Evolutionary conservation across 441 rosid genomes (phyloP), one percentile per base, ranked within the genome.

Genomic region (Francoa sonchifolia): DNA sequence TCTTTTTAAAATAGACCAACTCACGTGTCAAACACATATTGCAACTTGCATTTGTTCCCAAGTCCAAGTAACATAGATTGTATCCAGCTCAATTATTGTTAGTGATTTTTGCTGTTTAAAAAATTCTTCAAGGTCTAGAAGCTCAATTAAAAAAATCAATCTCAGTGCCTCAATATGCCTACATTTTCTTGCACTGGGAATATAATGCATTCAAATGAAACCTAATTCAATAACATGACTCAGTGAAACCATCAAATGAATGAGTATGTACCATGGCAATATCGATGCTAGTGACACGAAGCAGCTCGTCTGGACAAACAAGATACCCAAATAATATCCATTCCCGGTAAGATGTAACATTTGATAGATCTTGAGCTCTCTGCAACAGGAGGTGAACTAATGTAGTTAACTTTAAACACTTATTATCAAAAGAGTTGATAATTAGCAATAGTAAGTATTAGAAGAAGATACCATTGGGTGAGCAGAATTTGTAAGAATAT

Each of bases 281-380:
- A 69, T 93, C 99, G 44, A 93, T 84, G 78, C 99, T 88, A 39
- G 97, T 93, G 61, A 82, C 99, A 39, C 93, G 99, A 59, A 93
- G 97, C 61, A 93, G 80, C 70, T 93, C 97, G 55, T 93, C 94
- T 27, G 99, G 99, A 55, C 99, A 93, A 61, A 93, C 97, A 50
- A 87, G 97, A 74, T 93, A 88, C 33, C 99, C 94, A 66, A 87
- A 78, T 50, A 93, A 71, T 57, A 93, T 96, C 99, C 99, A 93
- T 52, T 93, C 96, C 59, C 94, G 66, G 51, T 93, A 93, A 46
- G 93, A 80, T 57, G 99, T 87, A 60, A 88, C 96, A 77, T 93
- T 82, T 56, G 99, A 92, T 40, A 93, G 87, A 74, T 93, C 99
- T 66, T 84, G 97, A 48, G 97, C 97, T 68, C 97, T 79, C 99